These are phyloP conservation scores for Multifurca ochricompacta DNA, from an alignment of 768 basidiomycete genomes.

Conservation along the genomic window DNA sequence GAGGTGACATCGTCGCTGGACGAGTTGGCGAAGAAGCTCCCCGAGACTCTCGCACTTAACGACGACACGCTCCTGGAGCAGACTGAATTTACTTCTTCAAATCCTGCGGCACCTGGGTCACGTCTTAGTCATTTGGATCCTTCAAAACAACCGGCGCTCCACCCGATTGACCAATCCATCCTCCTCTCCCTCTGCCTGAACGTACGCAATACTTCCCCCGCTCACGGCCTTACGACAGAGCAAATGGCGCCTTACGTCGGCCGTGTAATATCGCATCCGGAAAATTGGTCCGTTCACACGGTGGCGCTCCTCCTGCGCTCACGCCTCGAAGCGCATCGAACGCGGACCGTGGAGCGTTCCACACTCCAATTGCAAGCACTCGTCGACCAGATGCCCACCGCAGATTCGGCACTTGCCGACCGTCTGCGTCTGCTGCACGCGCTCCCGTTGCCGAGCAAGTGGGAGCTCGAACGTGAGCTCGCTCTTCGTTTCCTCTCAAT, in stretches of 20 bases:
- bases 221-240: conserved; percentile 82
- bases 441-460: conserved; percentile 78
- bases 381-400: conserved; percentile 92
- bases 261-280: conserved; percentile 81
- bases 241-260: conserved; percentile 91
- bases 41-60: conserved; percentile 79
- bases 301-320: conserved; percentile 93
- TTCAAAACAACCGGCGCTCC: conserved; percentile 72
- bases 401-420: conserved; percentile 66
- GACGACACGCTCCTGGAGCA: conserved; percentile 96
- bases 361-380: conserved; percentile 91
- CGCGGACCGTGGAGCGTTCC: conserved; percentile 88
- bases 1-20: conserved; percentile 52
- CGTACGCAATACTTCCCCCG: conserved; percentile 81
- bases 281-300: conserved; percentile 95
- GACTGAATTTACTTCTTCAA: conserved; percentile 81
- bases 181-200: conserved; percentile 87
- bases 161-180: conserved; percentile 91
- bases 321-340: conserved; percentile 79
- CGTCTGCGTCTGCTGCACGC: conserved; percentile 74
- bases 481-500: conserved; percentile 75
- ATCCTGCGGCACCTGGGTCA: conserved; percentile 37
- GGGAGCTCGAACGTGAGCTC: conserved; percentile 91
- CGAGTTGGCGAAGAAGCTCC: conserved; percentile 32
- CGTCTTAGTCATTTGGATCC: conserved; percentile 71